Base-by-base conservation (phyloP, 306 rosid species). In the Cicer yamashitae region DNA sequence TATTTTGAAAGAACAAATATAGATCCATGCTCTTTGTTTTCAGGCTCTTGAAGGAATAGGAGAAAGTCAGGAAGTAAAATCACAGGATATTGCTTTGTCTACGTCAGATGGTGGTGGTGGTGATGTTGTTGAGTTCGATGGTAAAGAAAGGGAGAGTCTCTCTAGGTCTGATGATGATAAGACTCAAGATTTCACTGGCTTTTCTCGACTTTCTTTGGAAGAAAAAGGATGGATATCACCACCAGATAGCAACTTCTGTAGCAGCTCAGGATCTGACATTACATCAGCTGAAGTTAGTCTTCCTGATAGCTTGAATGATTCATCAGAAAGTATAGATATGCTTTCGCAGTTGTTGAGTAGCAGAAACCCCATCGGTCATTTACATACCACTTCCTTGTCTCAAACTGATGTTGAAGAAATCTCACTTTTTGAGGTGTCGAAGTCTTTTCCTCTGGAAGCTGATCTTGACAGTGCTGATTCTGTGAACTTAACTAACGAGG, bases 11-110 rank as follows among this genome's bases (percentile, higher is more conserved):
- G 51, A 8, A 73, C 18, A 62, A 51, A 48, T 83, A 22, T 56
- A 60, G 43, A 50, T 82, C 37, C 44, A 43, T 7, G 39, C 60
- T 71, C 15, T 74, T 66, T 78, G 25, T 84, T 60, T 77, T 81
- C 88, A 93, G 98, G 98, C 97, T 54, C 98, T 93, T 78, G 98
- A 91, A 91, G 98, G 98, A 77, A 86, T 93, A 30, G 97, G 97
- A 75, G 98, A 91, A 80, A 93, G 97, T 84, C 90, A 89, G 85
- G 94, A 91, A 87, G 87, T 82, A 60, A 90, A 91, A 80, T 91
- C 97, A 12, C 92, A 86, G 84, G 91, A 81, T 79, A 85, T 80
- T 69, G 71, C 77, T 88, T 64, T 84, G 82, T 77, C 89, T 8
- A 91, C 92, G 81, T 79, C 91, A 57, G 91, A 88, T 81, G 86